Base-by-base conservation (phyloP, 164 flowering plant genomes). In the Cinnamomum chago region DNA sequence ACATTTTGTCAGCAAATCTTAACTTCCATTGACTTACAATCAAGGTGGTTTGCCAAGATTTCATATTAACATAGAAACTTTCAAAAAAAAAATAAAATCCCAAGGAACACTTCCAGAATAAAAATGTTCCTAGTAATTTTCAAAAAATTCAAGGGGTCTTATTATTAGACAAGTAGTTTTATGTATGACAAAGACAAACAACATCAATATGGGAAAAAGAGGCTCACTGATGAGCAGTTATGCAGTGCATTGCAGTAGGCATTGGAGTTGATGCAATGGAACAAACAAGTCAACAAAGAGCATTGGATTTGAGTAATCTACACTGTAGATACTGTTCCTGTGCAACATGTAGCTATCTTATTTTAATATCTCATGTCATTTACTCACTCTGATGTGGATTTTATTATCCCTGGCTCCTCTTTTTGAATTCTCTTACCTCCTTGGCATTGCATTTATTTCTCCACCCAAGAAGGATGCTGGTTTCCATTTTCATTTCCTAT, bases 371-470 rank as follows among this genome's bases (percentile, higher is more conserved):
- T 55, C n/a, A 55, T 17, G 6, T 55, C 74, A 60, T 72, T 72
- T 72, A 72, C 60, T 72, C 18, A 28, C 66, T 58, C 74, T 75
- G 77, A 3, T 52, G 64, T 25, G 12, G 73, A 80, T 82, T 84
- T 55, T 81, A 79, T 74, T 80, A 68, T 65, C 69, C 20, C 3
- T 13, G 35, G 17, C 50, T 67, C 14, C 35, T 30, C 40, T 24
- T 28, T 76, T 82, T 78, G 70, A 78, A 81, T 74, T 75, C 79
- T 75, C 67, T 67, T 64, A 14, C 14, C 77, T 75, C 52, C 51
- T 81, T 81, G 76, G 28, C 73, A 60, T 71, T 68, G 73, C 86
- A 85, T 83, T 84, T 76, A 85, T 80, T 76, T 80, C 84, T 71
- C 76, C 67, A 62, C 76, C 70, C 47, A 20, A 51, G 60, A 17